Percentiles rank a stretch among this genome's conserved stretches.
Evolutionary conservation across 2,329 filamentous ascomycete genomes (phyloP).

Genomic region (Stagonosporopsis tanaceti): DNA sequence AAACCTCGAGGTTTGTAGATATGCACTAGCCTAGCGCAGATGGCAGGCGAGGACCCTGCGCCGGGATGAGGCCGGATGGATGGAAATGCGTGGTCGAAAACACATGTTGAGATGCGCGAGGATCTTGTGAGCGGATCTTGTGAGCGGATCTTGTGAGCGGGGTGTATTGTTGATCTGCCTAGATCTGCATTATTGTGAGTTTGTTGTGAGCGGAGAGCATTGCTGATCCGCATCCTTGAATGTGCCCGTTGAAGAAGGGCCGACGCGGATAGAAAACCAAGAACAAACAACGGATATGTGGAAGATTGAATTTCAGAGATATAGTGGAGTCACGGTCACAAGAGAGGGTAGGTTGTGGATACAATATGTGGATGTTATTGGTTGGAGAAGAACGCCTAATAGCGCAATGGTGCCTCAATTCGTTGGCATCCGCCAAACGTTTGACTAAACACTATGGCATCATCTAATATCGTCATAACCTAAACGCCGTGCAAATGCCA

Average conservation of each 20-base stretch:
- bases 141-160: too few relatives aligned
- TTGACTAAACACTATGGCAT: slow-evolving; percentile 5
- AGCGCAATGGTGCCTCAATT: slow-evolving; percentile 7
- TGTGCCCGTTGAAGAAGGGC: background rate
- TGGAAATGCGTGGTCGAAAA: too few relatives aligned
- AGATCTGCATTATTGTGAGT: background rate
- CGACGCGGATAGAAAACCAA: background rate
- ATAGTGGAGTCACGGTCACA: background rate
- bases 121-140: too few relatives aligned
- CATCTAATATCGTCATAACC: background rate
- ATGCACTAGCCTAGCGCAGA: slow-evolving; percentile 10
- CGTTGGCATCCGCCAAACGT: slow-evolving; percentile 1
- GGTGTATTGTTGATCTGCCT: too few relatives aligned
- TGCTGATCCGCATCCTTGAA: background rate
- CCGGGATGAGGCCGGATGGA: background rate
- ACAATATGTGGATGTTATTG: background rate
- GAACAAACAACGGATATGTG: background rate
- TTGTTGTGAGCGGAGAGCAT: too few relatives aligned
- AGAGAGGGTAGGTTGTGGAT: background rate
- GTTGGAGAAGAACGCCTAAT: background rate
- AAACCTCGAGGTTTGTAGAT: slow-evolving; percentile 3
- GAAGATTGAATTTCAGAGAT: background rate
- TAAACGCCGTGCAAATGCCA: slow-evolving; percentile 9
- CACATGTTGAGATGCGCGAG: background rate
- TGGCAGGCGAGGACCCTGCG: slow-evolving; percentile 9